These are phyloP conservation scores for Hypoxylon lienhwacheense DNA, from an alignment of 495 filamentous ascomycete species.

Conservation along the genomic window DNA sequence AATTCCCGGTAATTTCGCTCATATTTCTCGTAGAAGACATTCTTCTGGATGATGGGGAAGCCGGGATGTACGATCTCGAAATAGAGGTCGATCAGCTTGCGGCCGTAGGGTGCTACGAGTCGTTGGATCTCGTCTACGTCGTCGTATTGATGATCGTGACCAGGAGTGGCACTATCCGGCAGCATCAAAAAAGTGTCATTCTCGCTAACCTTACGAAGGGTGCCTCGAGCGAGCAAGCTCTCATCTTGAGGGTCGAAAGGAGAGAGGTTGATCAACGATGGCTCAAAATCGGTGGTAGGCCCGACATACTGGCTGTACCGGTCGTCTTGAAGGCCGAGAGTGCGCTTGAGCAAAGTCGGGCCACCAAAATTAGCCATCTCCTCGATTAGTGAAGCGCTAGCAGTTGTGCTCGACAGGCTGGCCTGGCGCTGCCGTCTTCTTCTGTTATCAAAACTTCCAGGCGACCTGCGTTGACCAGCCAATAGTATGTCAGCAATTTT, in stretches of 20 bases:
- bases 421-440: constrained; percentile 54
- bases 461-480: constrained; percentile 53
- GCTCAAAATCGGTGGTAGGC: constrained; percentile 72
- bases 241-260: constrained; percentile 72
- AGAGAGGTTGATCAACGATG: constrained; percentile 70
- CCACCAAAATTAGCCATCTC: constrained; percentile 65
- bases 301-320: constrained; percentile 67
- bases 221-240: constrained; percentile 65
- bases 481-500: constrained; percentile 49
- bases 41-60: constrained; percentile 88
- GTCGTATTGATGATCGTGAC: constrained; percentile 61
- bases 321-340: constrained; percentile 64
- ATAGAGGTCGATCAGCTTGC: constrained; percentile 80
- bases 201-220: constrained; percentile 77
- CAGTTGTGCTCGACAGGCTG: constrained; percentile 57
- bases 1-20: constrained; percentile 72
- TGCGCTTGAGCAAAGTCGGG: constrained; percentile 61
- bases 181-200: constrained; percentile 83
- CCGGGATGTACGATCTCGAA: constrained; percentile 85
- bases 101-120: constrained; percentile 79
- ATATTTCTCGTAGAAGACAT: constrained; percentile 83
- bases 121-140: constrained; percentile 80
- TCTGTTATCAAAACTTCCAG: constrained; percentile 57
- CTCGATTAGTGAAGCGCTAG: constrained; percentile 58
- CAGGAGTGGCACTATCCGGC: constrained; percentile 63